These are phyloP conservation scores for Nicotiana otophora DNA, from an alignment of 257 asterid species.

Conservation along the genomic window DNA sequence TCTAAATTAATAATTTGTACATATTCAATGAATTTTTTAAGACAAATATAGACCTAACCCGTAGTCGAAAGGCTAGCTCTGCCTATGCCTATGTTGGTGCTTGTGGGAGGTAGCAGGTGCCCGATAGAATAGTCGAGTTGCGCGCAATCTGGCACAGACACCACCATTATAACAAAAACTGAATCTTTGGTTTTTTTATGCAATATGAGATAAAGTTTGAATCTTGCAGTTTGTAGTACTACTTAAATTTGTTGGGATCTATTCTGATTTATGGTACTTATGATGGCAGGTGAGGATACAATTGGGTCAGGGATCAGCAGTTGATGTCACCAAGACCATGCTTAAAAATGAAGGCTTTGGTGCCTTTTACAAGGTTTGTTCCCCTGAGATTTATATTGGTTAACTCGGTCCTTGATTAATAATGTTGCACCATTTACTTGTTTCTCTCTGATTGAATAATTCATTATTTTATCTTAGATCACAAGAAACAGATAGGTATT, in stretches of 20 bases:
- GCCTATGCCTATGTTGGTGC: too few relatives aligned
- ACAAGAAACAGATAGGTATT: not conserved
- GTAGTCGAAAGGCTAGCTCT: too few relatives aligned
- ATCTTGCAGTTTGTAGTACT: not conserved
- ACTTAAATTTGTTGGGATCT: constrained; percentile 11
- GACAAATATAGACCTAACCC: too few relatives aligned
- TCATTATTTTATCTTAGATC: not conserved
- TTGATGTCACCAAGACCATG: constrained; percentile 62
- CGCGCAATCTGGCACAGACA: too few relatives aligned
- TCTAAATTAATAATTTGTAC: too few relatives aligned
- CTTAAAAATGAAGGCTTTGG: constrained; percentile 76
- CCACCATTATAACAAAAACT: too few relatives aligned
- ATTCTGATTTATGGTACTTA: constrained; percentile 12
- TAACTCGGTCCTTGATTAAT: not conserved
- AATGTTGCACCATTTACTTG: not conserved
- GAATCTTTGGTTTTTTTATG: not conserved
- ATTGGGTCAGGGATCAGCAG: constrained; percentile 96
- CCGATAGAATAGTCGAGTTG: too few relatives aligned
- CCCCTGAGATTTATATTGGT: not conserved
- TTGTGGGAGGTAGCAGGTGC: too few relatives aligned
- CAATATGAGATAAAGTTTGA: not conserved
- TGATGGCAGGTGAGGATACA: constrained; percentile 83
- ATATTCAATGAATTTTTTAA: too few relatives aligned
- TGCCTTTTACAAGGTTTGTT: constrained; percentile 85
- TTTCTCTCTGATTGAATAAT: not conserved